Conservation (phyloP, 768 basidiomycete genomes). For the Boletus rubropictus region DNA sequence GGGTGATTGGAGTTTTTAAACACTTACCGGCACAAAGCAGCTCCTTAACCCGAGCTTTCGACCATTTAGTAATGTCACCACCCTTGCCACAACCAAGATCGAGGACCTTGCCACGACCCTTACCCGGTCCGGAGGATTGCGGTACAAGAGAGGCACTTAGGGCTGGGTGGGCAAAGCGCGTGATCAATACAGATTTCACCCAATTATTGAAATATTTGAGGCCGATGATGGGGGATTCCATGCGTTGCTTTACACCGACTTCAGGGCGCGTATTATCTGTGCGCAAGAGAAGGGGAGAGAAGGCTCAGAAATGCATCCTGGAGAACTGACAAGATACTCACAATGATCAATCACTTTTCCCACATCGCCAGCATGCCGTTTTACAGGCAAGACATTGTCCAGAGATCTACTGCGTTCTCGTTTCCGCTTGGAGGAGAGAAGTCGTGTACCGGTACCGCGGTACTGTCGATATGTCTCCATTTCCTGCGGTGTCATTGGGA, state of each 20-base stretch:
- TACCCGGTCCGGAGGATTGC: slow-evolving; percentile 21
- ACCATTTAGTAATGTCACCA: slow-evolving; percentile 95
- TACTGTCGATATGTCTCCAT: slow-evolving; percentile 52
- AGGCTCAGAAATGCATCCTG: slow-evolving; percentile 3
- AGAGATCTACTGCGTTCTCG: slow-evolving; percentile 36
- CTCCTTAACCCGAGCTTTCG: slow-evolving; percentile 74
- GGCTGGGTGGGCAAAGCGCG: slow-evolving; percentile 76
- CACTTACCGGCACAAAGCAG: slow-evolving; percentile 74
- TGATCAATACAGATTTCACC: slow-evolving; percentile 96
- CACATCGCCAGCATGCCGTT: slow-evolving; percentile 62
- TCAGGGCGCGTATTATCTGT: slow-evolving; percentile 92
- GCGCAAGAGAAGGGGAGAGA: neutral
- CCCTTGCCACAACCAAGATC: slow-evolving; percentile 99
- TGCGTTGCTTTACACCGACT: slow-evolving; percentile 77
- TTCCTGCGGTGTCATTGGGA: slow-evolving; percentile 60
- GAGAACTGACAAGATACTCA: slow-evolving; percentile 34
- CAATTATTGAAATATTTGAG: slow-evolving; percentile 99
- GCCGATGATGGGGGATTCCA: slow-evolving; percentile 90
- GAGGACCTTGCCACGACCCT: slow-evolving; percentile 67
- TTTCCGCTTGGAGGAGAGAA: slow-evolving; percentile 49
- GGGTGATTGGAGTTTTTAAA: slow-evolving; percentile 6
- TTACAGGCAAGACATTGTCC: slow-evolving; percentile 38
- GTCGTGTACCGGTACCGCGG: slow-evolving; percentile 50
- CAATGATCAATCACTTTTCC: slow-evolving; percentile 75
- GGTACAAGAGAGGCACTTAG: slow-evolving; percentile 38